Percentiles rank a stretch among this genome's conserved stretches.
Evolutionary conservation across 1,139 yeast species (phyloP).

Genomic region (Saccharomyces hybrid): DNA sequence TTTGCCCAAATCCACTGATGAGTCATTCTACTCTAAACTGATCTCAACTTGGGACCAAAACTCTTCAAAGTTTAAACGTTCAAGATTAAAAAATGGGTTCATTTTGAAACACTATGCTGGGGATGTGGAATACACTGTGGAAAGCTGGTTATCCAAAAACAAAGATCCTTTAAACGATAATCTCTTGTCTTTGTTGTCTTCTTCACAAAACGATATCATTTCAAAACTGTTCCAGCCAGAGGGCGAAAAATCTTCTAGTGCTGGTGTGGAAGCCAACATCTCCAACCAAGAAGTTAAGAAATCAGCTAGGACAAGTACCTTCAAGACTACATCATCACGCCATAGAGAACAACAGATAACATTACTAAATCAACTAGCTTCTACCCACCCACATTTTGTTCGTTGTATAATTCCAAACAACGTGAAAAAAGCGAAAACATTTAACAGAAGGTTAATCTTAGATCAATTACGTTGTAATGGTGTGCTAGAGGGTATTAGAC

Average conservation of each 20-base stretch:
- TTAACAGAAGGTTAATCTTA: constrained; percentile 70
- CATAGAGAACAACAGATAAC: constrained; percentile 75
- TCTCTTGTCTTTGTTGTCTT: constrained; percentile 49
- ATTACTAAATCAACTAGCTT: constrained; percentile 64
- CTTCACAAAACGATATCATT: constrained; percentile 50
- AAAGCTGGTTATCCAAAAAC: constrained; percentile 91
- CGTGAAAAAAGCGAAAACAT: constrained; percentile 58
- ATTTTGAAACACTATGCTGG: constrained; percentile 91
- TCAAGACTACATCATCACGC: constrained; percentile 79
- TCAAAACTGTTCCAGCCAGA: constrained; percentile 36
- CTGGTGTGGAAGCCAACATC: not conserved
- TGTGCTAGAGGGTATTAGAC: constrained; percentile 94
- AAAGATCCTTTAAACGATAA: constrained; percentile 88
- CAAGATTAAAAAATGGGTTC: constrained; percentile 64
- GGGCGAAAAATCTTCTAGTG: constrained; percentile 8
- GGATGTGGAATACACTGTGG: constrained; percentile 83
- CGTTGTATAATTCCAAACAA: constrained; percentile 92
- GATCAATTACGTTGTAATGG: constrained; percentile 95
- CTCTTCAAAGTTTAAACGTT: constrained; percentile 57
- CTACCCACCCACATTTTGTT: constrained; percentile 93
- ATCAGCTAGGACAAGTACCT: constrained; percentile 26
- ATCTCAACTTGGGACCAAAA: constrained; percentile 55
- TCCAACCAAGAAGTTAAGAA: not conserved
- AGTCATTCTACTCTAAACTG: constrained; percentile 74
- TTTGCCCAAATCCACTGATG: constrained; percentile 83